Conservation (phyloP, 2,329 filamentous ascomycete species). For the Chrysosphaeria jannelii region DNA sequence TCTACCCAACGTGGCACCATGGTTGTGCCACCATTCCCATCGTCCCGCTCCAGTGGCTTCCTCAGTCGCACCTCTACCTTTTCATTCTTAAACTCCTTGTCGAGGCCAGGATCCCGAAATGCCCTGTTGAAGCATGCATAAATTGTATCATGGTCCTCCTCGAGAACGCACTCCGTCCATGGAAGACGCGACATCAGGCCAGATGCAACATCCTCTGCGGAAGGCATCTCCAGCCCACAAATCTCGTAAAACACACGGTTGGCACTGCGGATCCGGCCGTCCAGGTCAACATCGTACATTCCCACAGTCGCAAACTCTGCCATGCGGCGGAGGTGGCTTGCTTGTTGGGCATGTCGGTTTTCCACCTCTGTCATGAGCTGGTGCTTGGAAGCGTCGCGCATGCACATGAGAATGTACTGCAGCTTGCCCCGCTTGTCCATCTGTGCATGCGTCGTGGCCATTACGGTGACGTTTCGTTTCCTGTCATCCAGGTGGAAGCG, state of each 20-base stretch:
- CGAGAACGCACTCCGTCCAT: slow-evolving; percentile 14
- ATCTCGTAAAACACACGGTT: slow-evolving; percentile 23
- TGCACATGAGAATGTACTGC: slow-evolving; percentile 15
- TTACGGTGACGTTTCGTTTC: slow-evolving; percentile 12
- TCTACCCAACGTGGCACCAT: slow-evolving; percentile 17
- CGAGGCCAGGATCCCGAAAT: neutral
- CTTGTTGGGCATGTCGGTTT: slow-evolving; percentile 17
- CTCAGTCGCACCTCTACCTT: slow-evolving; percentile 18
- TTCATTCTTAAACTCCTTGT: neutral
- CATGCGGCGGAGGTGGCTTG: slow-evolving; percentile 21
- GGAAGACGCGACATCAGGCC: slow-evolving; percentile 10
- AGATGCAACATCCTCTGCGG: slow-evolving; percentile 12
- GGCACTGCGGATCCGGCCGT: slow-evolving; percentile 17
- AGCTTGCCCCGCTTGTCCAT: slow-evolving; percentile 13
- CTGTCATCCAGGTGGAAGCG: neutral
- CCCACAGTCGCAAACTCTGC: slow-evolving; percentile 22
- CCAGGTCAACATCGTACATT: slow-evolving; percentile 22
- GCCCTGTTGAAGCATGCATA: slow-evolving; percentile 10
- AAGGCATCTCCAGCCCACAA: slow-evolving; percentile 13
- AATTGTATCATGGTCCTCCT: slow-evolving; percentile 14
- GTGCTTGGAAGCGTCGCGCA: slow-evolving; percentile 20
- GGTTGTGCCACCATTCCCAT: slow-evolving; percentile 14
- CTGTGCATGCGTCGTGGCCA: slow-evolving; percentile 18
- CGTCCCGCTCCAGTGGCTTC: slow-evolving; percentile 15
- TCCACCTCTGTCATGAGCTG: slow-evolving; percentile 18